These are phyloP conservation scores for Thielaviopsis populi DNA, from an alignment of 2,329 filamentous ascomycete species.

Conservation along the genomic window DNA sequence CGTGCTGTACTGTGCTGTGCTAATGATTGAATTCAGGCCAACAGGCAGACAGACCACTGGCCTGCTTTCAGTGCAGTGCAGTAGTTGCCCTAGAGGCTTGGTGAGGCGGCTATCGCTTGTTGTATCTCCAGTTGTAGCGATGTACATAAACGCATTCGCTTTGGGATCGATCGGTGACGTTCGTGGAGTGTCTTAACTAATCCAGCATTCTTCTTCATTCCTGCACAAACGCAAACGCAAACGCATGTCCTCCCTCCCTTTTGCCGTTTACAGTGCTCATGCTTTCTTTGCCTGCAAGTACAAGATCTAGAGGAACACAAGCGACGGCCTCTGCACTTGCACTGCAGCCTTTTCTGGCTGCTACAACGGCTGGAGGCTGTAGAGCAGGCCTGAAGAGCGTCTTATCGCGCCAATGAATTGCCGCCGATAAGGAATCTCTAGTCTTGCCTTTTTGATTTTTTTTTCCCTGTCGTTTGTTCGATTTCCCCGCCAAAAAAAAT, in stretches of 20 bases:
- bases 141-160: too few species aligned
- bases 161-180: background rate
- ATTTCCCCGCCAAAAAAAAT: conserved; percentile 17
- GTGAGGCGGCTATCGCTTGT: too few species aligned
- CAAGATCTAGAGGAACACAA: background rate
- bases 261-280: background rate
- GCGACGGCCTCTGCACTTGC: too few species aligned
- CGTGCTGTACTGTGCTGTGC: too few species aligned
- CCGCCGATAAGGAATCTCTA: background rate
- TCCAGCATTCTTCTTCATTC: background rate
- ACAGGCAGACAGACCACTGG: background rate
- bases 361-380: background rate
- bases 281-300: background rate
- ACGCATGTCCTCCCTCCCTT: too few species aligned
- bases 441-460: conserved; percentile 3
- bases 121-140: too few species aligned
- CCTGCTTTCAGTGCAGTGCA: too few species aligned
- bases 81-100: background rate
- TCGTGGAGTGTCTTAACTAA: background rate
- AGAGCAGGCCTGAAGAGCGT: background rate
- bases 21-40: background rate
- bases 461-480: conserved; percentile 2
- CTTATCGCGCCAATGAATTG: conserved; percentile 2
- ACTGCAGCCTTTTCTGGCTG: background rate
- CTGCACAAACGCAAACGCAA: background rate